phyloP scores from a whole-genome alignment of 331 rosid genomes.

The Malus hybrid region DNA sequence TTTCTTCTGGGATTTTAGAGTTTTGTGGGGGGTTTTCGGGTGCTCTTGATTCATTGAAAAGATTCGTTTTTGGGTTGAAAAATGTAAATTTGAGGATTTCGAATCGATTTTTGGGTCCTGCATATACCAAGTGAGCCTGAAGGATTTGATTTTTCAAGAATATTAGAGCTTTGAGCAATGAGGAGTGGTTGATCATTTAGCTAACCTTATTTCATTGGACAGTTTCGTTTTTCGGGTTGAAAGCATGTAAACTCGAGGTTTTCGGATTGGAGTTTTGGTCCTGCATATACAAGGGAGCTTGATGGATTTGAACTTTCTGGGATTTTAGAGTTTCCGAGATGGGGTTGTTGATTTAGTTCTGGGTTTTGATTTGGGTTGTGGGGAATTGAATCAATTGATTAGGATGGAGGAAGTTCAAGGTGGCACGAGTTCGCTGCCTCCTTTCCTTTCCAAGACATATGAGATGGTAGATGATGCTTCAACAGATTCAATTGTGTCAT shows the following conservation, averaged over 20 bases:
- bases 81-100: background rate
- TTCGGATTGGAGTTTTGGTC: background rate
- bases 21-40: background rate
- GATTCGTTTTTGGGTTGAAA: background rate
- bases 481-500: slow-evolving; percentile 54
- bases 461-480: slow-evolving; percentile 85
- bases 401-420: slow-evolving; percentile 72
- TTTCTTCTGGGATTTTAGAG: too few relatives aligned
- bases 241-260: background rate
- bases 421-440: slow-evolving; percentile 55
- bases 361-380: slow-evolving; percentile 19
- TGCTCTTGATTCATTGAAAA: too few relatives aligned
- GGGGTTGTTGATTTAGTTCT: slow-evolving; percentile 9
- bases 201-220: background rate
- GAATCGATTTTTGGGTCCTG: background rate
- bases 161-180: background rate
- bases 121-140: background rate
- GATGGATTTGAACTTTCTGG: background rate
- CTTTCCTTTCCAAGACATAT: slow-evolving; percentile 70
- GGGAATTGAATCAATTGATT: background rate
- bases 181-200: background rate
- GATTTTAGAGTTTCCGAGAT: slow-evolving; percentile 1
- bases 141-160: background rate
- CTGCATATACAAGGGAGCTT: background rate
- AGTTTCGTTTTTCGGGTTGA: background rate